phyloP scores from a whole-genome alignment of 2,329 filamentous ascomycete species.

The Pezicula carpinea region DNA sequence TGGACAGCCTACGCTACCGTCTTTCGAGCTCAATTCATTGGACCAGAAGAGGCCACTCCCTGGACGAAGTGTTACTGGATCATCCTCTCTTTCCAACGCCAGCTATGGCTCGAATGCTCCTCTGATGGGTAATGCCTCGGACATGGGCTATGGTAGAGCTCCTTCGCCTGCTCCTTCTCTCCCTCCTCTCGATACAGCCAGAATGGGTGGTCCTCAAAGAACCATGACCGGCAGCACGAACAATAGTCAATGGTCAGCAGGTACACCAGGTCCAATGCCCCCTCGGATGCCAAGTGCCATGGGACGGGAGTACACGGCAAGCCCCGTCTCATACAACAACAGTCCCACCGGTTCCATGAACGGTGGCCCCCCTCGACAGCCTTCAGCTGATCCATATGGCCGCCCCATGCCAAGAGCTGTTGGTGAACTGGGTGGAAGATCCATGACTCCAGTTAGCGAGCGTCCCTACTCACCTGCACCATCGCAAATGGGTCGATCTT shows the following conservation, averaged over 20 bases:
- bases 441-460: constrained; percentile 20
- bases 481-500: neutral
- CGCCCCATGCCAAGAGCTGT: constrained; percentile 20
- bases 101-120: constrained; percentile 63
- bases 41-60: constrained; percentile 46
- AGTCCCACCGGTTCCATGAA: constrained; percentile 5
- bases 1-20: constrained; percentile 33
- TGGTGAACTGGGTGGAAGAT: constrained; percentile 14
- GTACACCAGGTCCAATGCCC: constrained; percentile 12
- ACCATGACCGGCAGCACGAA: constrained; percentile 22
- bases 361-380: constrained; percentile 5
- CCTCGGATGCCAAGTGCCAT: constrained; percentile 25
- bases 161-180: constrained; percentile 24
- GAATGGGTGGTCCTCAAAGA: constrained; percentile 20
- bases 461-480: neutral
- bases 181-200: constrained; percentile 16
- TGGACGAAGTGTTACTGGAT: constrained; percentile 47
- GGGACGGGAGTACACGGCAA: constrained; percentile 23
- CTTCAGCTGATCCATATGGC: constrained; percentile 18
- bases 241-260: constrained; percentile 20
- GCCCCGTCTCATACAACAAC: constrained; percentile 23
- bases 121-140: constrained; percentile 53
- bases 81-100: constrained; percentile 44
- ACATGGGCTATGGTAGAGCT: constrained; percentile 48
- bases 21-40: constrained; percentile 45